Evolutionary conservation across 73 alveolate species (phyloP), one percentile per base, ranked within the genome.

Genomic region (Tetrahymena elliotti): DNA sequence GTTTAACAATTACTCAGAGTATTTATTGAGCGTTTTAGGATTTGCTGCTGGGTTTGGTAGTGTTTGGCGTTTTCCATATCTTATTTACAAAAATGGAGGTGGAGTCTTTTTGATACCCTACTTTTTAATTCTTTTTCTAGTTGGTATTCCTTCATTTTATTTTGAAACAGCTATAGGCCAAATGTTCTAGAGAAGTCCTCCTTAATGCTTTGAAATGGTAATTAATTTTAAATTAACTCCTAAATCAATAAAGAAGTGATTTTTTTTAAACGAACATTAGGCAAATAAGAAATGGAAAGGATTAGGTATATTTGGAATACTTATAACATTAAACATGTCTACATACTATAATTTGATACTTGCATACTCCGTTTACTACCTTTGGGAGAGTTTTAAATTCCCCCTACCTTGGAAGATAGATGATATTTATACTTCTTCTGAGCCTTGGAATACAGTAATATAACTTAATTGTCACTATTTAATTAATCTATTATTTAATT

Each of bases 21-120:
- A 84, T 84, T 83, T 94, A 94, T 27, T 94, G 37, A 88, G 97
- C 15, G 94, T 95, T 84, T 47, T 97, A 39, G 98, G 98, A 1
- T 97, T 83, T 83, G 96, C 97, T 54, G 98, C 97, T 13, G 98
- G 98, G 4, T 97, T 95, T 36, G 98, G 98, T 35, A 94, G 95
- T 84, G 97, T 97, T 31, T 97, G 98, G 98, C 94, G 98, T 52
- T 97, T 97, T 38, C 98, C 98, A 22, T 97, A 97, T 93, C 38
- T 96, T 93, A 96, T 93, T 35, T 93, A 82, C 47, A 93, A 95
- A 36, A 93, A 83, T 93, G 96, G 97, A 35, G 98, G 98, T 15
- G 98, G 98, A 24, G 96, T 96, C 15, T 97, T 97, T 84, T 54
- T 97, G 22, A 95, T 97, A 6, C 98, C 98, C n/a, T 97, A 94